Conservation (phyloP, 2,329 filamentous ascomycete species). For the Lasiodiplodia sp. region DNA sequence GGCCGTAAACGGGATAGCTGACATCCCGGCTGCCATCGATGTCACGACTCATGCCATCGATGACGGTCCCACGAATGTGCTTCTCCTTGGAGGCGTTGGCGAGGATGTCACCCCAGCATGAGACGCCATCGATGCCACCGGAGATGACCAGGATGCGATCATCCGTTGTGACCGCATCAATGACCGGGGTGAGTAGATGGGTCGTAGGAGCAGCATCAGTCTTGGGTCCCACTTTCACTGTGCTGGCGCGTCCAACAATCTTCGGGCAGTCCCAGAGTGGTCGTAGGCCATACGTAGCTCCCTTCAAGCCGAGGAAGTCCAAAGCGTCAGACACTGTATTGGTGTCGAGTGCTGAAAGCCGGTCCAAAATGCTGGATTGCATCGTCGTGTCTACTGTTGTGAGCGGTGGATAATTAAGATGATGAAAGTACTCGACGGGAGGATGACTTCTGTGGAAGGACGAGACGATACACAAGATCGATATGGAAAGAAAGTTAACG, state of each 20-base stretch:
- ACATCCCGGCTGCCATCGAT: not conserved
- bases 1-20: not conserved
- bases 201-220: not conserved
- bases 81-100: not conserved
- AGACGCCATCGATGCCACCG: not conserved
- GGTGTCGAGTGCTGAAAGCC: not conserved
- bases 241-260: conserved; percentile 1
- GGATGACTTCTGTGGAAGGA: not conserved
- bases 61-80: not conserved
- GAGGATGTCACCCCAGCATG: conserved; percentile 1
- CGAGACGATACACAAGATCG: not conserved
- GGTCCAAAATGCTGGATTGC: not conserved
- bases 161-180: not conserved
- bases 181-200: not conserved
- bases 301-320: not conserved
- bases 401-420: not conserved
- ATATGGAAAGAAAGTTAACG: not conserved
- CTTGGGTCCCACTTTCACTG: not conserved
- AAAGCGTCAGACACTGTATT: not conserved
- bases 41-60: conserved; percentile 1
- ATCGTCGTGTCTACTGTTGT: not conserved
- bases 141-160: not conserved
- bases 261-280: conserved; percentile 2
- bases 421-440: not conserved
- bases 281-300: not conserved